Percentiles rank a stretch among this genome's conserved stretches.
These are phyloP conservation scores for Staphylotrichum tortipilum DNA, from an alignment of 495 filamentous ascomycete genomes.

Conservation along the genomic window DNA sequence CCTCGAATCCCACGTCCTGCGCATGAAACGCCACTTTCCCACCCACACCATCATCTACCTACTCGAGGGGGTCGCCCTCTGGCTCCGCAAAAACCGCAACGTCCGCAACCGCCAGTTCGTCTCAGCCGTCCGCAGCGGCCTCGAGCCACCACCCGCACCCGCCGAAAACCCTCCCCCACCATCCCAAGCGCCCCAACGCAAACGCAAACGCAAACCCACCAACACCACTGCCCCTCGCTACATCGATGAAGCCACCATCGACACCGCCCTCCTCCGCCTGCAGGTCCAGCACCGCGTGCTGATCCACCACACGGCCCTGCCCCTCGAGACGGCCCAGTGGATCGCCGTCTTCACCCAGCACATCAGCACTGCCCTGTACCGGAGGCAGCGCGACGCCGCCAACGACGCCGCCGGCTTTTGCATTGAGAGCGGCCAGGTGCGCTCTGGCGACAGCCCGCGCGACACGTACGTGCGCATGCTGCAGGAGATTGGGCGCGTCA, in stretches of 20 bases:
- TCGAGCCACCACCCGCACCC: conserved; percentile 9
- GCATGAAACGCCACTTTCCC: conserved; percentile 47
- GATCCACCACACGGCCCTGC: conserved; percentile 60
- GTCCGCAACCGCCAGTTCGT: conserved; percentile 58
- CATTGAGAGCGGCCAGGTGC: conserved; percentile 76
- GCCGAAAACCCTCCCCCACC: conserved; percentile 5
- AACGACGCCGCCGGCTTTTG: conserved; percentile 55
- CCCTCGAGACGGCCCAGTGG: conserved; percentile 66
- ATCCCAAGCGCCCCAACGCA: conserved; percentile 4
- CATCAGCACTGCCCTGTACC: conserved; percentile 69
- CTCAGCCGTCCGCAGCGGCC: conserved; percentile 54
- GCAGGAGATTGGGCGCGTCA: conserved; percentile 66
- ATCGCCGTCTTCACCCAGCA: conserved; percentile 73
- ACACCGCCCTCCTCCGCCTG: conserved; percentile 62
- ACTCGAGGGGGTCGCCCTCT: conserved; percentile 60
- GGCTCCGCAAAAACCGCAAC: conserved; percentile 64
- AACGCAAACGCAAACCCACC: conserved; percentile 15
- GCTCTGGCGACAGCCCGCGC: conserved; percentile 53
- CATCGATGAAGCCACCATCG: conserved; percentile 63
- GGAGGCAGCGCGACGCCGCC: conserved; percentile 33
- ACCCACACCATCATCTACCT: conserved; percentile 58
- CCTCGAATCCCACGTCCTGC: conserved; percentile 52
- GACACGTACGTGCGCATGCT: conserved; percentile 76
- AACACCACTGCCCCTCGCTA: conserved; percentile 34
- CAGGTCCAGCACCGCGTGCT: conserved; percentile 61